A percentile compares a stretch with the other conserved stretches of the same genome.
Conservation (phyloP, 1,139 yeast species). For the Pichia sp. region DNA sequence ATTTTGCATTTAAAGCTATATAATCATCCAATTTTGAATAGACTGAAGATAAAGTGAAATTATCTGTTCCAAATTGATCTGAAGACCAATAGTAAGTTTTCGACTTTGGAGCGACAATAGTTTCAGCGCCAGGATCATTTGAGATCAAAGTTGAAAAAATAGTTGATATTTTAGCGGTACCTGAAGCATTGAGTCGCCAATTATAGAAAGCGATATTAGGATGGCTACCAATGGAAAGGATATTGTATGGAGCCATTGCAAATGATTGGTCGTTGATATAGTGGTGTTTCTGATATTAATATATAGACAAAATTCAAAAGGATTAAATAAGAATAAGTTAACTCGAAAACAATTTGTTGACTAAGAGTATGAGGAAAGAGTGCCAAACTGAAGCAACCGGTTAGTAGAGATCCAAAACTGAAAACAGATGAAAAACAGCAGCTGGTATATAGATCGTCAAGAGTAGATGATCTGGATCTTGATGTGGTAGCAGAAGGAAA, state of each 20-base stretch:
- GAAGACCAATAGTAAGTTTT: conserved; percentile 26
- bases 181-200: conserved; percentile 40
- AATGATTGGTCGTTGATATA: background rate
- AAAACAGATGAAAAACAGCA: no score
- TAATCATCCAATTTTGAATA: conserved; percentile 10
- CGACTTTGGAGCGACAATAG: conserved; percentile 3
- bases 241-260: conserved; percentile 16
- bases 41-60: conserved; percentile 20
- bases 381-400: no score
- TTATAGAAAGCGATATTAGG: conserved; percentile 45
- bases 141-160: conserved; percentile 23
- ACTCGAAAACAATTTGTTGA: no score
- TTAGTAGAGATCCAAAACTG: no score
- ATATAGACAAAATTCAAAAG: background rate
- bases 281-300: background rate
- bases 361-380: no score
- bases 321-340: no score
- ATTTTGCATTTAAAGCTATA: background rate
- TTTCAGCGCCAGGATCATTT: conserved; percentile 2
- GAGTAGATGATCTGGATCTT: no score
- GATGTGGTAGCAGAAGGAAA: no score
- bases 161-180: conserved; percentile 33
- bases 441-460: no score
- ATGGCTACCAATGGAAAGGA: conserved; percentile 36
- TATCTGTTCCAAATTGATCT: conserved; percentile 26